Evolutionary conservation across 495 filamentous ascomycete species (phyloP), one percentile per base, ranked within the genome.

Genomic region (Xylaria bambusicola): DNA sequence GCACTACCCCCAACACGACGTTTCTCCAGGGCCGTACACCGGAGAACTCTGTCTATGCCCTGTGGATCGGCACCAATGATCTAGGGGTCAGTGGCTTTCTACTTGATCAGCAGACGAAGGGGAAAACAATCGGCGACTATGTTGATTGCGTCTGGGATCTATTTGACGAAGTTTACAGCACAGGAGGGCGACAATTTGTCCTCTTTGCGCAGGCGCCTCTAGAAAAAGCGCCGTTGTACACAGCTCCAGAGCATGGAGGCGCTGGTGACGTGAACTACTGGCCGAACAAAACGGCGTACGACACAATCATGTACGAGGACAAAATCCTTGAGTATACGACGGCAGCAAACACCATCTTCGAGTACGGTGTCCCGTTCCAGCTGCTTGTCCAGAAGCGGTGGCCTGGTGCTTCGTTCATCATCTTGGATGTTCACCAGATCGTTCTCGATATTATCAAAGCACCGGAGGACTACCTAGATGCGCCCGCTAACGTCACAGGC

Each of bases 31-130:
- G 75, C 50, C 76, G 82, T 48, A 76, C 73, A 0, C 57, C 76
- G 17, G 65, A 78, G n/a, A 83, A 84, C 58, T 88, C 86, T 2
- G 85, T 89, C 5, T 91, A 89, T 62, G 75, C 84, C 0, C 80
- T 91, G 35, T 93, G 87, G 88, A 90, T 91, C 62, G 88, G 89
- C 0, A 90, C 88, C 52, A 92, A 91, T 64, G 89, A 93, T 65
- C 75, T 93, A 10, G 88, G 88, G 35, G 77, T 71, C 52, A 67
- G 77, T 45, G 85, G 77, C 23, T 86, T 91, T 66, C 66, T 91
- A 24, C 82, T 80, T 18, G 86, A 89, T 67, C 77, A 77, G 38
- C 83, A 89, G 66, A 66, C 80, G 21, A 54, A 76, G 0, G 82
- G 80, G 1, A 85, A 79, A 41, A 86, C 81, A 2, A 76, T 90